phyloP scores from a whole-genome alignment of 2,329 filamentous ascomycete species.

The Ceratocystis lukuohia region DNA sequence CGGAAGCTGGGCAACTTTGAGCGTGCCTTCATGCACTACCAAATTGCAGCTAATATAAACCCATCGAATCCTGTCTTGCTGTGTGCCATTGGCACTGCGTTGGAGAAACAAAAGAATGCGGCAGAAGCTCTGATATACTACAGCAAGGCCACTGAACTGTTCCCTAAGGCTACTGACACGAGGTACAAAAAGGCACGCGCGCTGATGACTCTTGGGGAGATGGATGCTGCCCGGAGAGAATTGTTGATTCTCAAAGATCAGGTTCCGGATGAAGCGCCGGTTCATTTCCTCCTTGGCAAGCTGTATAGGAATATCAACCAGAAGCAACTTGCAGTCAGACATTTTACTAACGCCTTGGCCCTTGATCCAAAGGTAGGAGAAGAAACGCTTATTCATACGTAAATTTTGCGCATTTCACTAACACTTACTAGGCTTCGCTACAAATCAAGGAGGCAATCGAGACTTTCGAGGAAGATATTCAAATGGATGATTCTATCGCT shows the following conservation, averaged over 20 bases:
- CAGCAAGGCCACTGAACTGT: constrained; percentile 65
- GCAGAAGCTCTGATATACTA: constrained; percentile 70
- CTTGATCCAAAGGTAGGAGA: constrained; percentile 78
- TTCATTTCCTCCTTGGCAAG: constrained; percentile 86
- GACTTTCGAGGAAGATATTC: constrained; percentile 67
- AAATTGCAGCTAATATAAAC: constrained; percentile 77
- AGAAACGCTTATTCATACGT: background rate
- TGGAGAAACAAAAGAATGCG: constrained; percentile 78
- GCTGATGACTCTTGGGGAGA: constrained; percentile 59
- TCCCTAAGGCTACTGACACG: constrained; percentile 67
- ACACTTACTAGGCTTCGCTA: constrained; percentile 55
- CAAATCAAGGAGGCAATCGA: constrained; percentile 97
- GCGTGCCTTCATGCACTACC: constrained; percentile 82
- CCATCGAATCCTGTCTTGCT: constrained; percentile 86
- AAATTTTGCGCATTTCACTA: background rate
- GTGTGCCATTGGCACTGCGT: constrained; percentile 78
- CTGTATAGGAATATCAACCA: constrained; percentile 61
- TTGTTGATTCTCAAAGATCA: constrained; percentile 79
- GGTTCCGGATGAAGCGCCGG: constrained; percentile 86
- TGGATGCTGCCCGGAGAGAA: constrained; percentile 64
- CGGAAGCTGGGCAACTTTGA: constrained; percentile 85
- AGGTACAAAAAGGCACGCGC: constrained; percentile 88
- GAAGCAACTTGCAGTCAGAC: constrained; percentile 69
- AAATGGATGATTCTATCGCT: constrained; percentile 44
- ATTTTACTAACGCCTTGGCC: constrained; percentile 90